Conservation (phyloP, 495 filamentous ascomycete species). For the Trichoderma orchidacearum region DNA sequence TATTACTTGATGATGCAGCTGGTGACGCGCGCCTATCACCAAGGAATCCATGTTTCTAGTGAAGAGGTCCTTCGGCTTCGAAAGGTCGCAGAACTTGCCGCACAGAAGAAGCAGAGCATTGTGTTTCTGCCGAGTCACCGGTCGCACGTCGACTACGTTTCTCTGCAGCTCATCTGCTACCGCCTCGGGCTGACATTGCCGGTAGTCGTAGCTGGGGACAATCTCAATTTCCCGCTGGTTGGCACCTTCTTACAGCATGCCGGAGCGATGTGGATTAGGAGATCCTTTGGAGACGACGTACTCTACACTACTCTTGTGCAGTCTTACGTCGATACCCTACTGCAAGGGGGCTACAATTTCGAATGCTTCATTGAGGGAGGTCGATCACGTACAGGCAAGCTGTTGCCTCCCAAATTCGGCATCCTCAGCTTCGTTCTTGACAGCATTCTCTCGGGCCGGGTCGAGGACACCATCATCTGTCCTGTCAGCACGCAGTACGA, state of each 20-base stretch:
- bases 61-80: constrained; percentile 79
- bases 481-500: constrained; percentile 96
- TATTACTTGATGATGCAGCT: constrained; percentile 86
- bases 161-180: constrained; percentile 87
- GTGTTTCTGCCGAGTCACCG: constrained; percentile 92
- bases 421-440: constrained; percentile 88
- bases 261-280: constrained; percentile 90
- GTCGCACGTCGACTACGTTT: constrained; percentile 92
- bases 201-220: constrained; percentile 91
- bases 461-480: constrained; percentile 82
- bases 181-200: constrained; percentile 78
- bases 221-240: constrained; percentile 84
- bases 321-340: constrained; percentile 83
- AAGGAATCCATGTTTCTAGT: constrained; percentile 93
- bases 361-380: constrained; percentile 97
- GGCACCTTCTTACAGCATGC: constrained; percentile 89
- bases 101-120: constrained; percentile 80
- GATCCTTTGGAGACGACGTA: constrained; percentile 84
- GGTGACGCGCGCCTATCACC: constrained; percentile 84
- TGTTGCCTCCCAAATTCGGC: constrained; percentile 90
- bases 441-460: constrained; percentile 73
- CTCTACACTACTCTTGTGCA: constrained; percentile 87
- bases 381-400: constrained; percentile 82
- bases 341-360: constrained; percentile 84
- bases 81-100: constrained; percentile 67